Evolutionary conservation across 192 early-diverging fungal genomes (phyloP), one percentile per base, ranked within the genome.

Genomic region (Coemansia sp.): DNA sequence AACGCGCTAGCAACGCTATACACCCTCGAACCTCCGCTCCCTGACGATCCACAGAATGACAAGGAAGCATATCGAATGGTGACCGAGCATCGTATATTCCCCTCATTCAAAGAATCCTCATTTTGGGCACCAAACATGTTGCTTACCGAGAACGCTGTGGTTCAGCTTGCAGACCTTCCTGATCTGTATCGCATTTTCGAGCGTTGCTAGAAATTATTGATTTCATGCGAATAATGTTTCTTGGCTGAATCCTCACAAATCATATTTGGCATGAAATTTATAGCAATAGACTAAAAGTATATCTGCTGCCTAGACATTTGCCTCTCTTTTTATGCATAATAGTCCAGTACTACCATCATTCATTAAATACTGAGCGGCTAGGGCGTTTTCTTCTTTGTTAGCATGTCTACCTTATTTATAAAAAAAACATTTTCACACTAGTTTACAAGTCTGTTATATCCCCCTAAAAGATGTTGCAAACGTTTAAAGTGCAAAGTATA

Each of bases 141-240:
- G 51, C 81, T 85, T 18, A 84, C 87, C 58, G 75, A 81, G 63
- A 74, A 83, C 28, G 84, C 88, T 7, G 71, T 95, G 16, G 77
- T 93, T 4, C 88, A 93, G 66, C 74, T 99, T 18, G 92, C 91
- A 2, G 87, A 92, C 66, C 82, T 95, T 58, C 87, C 90, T 23
- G 94, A 97, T 65, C 81, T 99, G 28, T 99, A 99, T 77, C 92
- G 88, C 28, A 90, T 97, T 37, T 99, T 99, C 87, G 96, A 99
- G 67, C 81, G 96, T n/a, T 99, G 96, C 75, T 98, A 83, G 20
- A n/a, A n/a, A n/a, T n/a, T 33, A 28, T 34, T 34, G 12, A 18
- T n/a, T 57, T 25, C 8, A 4, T 25, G 18, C 18, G n/a, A n/a
- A n/a, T 49, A 49, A n/a, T 1, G 48, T 9, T 7, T 25, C 18